These are phyloP conservation scores for Eremothecium gossypii DNA, from an alignment of 1,139 yeast genomes.

Conservation along the genomic window DNA sequence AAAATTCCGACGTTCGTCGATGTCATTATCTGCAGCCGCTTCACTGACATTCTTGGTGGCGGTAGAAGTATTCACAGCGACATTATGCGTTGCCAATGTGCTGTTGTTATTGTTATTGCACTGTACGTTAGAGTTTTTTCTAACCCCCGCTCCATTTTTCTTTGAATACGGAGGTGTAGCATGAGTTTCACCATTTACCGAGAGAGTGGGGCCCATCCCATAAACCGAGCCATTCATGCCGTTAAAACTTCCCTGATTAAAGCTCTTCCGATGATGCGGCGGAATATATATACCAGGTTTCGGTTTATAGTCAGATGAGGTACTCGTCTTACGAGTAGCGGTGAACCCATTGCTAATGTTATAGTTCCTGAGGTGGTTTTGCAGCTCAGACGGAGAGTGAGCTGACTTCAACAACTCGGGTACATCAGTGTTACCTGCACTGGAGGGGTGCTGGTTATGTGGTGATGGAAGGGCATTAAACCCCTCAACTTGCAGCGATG, in stretches of 20 bases:
- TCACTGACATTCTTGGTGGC: too few species aligned
- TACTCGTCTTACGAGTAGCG: constrained; percentile 2
- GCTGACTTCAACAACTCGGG: constrained; percentile 30
- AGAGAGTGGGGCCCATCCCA: constrained; percentile 3
- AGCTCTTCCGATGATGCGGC: constrained; percentile 39
- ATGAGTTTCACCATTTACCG: constrained; percentile 16
- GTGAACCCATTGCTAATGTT: constrained; percentile 8
- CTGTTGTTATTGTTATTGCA: not conserved
- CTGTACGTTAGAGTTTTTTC: constrained; percentile 1
- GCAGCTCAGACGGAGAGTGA: constrained; percentile 16
- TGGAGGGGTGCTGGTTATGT: constrained; percentile 1
- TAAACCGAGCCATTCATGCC: not conserved
- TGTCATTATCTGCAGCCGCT: not conserved
- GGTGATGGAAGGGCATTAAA: constrained; percentile 15
- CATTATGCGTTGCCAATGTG: not conserved
- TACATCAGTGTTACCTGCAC: constrained; percentile 10
- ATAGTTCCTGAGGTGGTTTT: constrained; percentile 20
- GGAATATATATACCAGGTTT: constrained; percentile 35
- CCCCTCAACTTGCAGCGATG: constrained; percentile 4
- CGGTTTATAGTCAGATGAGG: constrained; percentile 21
- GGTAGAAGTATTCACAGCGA: not conserved
- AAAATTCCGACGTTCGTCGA: not conserved
- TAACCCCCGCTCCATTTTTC: constrained; percentile 3
- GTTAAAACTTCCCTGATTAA: constrained; percentile 6
- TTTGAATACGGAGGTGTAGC: constrained; percentile 2